phyloP scores from a whole-genome alignment of 2,329 filamentous ascomycete genomes.

The Verticillium tricorpus region DNA sequence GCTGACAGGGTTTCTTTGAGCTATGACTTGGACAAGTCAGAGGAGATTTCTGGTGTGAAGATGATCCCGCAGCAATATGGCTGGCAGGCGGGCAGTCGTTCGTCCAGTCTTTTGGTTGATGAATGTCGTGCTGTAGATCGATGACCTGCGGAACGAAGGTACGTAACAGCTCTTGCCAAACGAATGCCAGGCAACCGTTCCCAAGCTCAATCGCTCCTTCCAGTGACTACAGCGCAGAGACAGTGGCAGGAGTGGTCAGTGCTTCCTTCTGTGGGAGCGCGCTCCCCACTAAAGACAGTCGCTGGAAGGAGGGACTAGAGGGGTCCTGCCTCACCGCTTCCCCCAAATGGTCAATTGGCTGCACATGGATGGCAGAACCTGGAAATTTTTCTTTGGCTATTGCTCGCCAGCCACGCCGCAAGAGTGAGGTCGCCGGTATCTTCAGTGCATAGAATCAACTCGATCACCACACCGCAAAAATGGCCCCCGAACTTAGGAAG shows the following conservation, averaged over 20 bases:
- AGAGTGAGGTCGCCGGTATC: background rate
- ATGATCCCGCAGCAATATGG: too few relatives aligned
- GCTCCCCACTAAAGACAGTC: background rate
- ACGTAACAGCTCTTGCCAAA: too few relatives aligned
- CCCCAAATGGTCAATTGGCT: background rate
- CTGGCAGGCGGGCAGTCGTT: background rate
- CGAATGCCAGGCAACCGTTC: background rate
- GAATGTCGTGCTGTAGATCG: background rate
- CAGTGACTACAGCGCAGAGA: background rate
- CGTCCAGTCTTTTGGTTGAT: background rate
- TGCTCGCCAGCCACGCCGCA: background rate
- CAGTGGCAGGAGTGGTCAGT: background rate
- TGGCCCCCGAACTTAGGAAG: conserved; percentile 41
- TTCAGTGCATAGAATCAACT: background rate
- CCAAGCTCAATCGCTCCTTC: background rate
- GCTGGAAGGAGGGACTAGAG: conserved; percentile 3
- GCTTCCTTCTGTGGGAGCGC: background rate
- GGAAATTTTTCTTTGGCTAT: conserved; percentile 12
- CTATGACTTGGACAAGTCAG: too few relatives aligned
- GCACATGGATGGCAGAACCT: conserved; percentile 11
- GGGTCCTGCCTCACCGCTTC: conserved; percentile 9
- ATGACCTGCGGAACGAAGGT: background rate
- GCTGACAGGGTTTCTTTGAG: too few relatives aligned
- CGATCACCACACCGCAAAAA: conserved; percentile 18
- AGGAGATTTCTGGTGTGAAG: too few relatives aligned